Conservation (phyloP, 805 yeast species). For the Myxozyma vanderwaltii region DNA sequence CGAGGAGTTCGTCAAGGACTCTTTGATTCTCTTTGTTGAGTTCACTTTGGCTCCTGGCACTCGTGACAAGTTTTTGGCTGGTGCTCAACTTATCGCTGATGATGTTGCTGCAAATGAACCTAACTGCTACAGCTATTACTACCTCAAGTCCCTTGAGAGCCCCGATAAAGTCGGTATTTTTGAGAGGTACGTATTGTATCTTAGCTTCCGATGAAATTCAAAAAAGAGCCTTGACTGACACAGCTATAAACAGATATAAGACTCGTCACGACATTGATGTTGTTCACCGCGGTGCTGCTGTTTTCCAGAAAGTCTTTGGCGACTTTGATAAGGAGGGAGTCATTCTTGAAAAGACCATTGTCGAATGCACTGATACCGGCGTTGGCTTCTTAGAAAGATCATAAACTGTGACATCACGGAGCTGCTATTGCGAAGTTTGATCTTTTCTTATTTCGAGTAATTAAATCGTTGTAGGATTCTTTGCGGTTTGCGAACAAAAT, state of each 20-base stretch:
- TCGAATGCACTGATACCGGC: slow-evolving; percentile 13
- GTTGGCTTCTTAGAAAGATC: slow-evolving; percentile 27
- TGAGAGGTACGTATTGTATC: slow-evolving; percentile 15
- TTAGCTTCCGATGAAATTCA: neutral
- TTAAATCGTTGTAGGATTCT: too few species aligned
- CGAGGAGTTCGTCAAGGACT: slow-evolving; percentile 9
- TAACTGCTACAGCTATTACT: slow-evolving; percentile 21
- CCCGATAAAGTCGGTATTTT: slow-evolving; percentile 28
- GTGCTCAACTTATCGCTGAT: slow-evolving; percentile 55
- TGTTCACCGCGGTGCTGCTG: slow-evolving; percentile 21
- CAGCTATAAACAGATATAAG: slow-evolving; percentile 12
- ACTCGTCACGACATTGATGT: slow-evolving; percentile 21
- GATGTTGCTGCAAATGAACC: slow-evolving; percentile 23
- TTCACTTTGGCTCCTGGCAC: slow-evolving; percentile 25
- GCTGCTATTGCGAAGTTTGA: neutral
- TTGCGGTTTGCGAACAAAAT: too few species aligned
- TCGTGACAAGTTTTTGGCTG: slow-evolving; percentile 82
- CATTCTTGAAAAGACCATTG: neutral
- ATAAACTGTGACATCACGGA: neutral
- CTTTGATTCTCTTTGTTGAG: slow-evolving; percentile 15
- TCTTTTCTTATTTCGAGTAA: neutral
- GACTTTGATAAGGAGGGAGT: slow-evolving; percentile 9
- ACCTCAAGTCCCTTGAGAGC: slow-evolving; percentile 9
- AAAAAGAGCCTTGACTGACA: neutral
- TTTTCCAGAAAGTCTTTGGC: slow-evolving; percentile 17